These are phyloP conservation scores for Fusarium subglutinans DNA, from an alignment of 2,329 filamentous ascomycete genomes.

Conservation along the genomic window DNA sequence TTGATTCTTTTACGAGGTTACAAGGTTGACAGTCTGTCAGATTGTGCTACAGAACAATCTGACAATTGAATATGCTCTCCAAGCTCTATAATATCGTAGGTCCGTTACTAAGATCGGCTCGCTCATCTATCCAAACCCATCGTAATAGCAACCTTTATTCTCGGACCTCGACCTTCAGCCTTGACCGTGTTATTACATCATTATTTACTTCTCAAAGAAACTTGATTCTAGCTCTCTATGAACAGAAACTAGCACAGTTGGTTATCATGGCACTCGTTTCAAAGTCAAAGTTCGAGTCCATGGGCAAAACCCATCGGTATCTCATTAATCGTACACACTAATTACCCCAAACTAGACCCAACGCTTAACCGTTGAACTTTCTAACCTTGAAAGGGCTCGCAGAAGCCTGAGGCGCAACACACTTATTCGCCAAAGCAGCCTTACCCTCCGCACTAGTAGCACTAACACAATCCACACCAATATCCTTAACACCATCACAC, in stretches of 20 bases:
- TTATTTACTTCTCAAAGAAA: fast-evolving
- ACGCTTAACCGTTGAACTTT: constrained; percentile 7
- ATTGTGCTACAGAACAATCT: too few species aligned
- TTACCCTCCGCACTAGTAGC: constrained; percentile 24
- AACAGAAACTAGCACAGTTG: neutral
- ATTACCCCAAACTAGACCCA: too few species aligned
- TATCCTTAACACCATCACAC: constrained; percentile 36
- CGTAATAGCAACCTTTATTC: fast-evolving
- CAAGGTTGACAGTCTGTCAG: fast-evolving
- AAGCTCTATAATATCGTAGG: fast-evolving
- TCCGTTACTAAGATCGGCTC: too few species aligned
- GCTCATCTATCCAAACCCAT: fast-evolving
- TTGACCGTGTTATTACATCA: fast-evolving
- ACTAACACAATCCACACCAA: constrained; percentile 37
- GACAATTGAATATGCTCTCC: fast-evolving
- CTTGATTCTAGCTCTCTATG: fast-evolving
- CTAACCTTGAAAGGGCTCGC: constrained; percentile 30
- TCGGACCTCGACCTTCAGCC: fast-evolving
- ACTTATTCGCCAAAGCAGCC: constrained; percentile 36
- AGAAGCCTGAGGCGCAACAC: constrained; percentile 21
- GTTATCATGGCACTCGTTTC: too few species aligned
- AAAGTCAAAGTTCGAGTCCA: neutral
- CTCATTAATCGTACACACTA: neutral
- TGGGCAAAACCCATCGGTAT: neutral
- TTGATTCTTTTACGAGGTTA: too few species aligned